Evolutionary conservation across 106 monocot genomes (phyloP), one percentile per base, ranked within the genome.

Genomic region (Agapanthus africanus): DNA sequence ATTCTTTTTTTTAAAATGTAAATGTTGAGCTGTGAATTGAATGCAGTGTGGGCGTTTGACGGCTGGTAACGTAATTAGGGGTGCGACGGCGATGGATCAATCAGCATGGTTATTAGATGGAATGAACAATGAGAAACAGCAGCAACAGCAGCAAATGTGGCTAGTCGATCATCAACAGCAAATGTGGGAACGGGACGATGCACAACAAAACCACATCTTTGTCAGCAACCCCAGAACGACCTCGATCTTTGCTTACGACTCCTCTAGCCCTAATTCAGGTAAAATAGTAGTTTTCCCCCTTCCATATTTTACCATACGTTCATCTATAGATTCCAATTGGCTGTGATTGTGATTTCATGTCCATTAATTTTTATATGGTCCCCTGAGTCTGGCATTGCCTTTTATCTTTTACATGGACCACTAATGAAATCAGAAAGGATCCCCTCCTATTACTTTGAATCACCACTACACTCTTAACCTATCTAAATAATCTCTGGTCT

Each of bases 191-290:
- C 69, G 76, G 56, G 72, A 78, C 31, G 65, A 25, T 54, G 56
- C 54, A 30, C 56, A 68, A 11, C 57, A 69, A 4, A 70, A 54
- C 34, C 75, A 73, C 63, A 65, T 78, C 69, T 71, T 81, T 62
- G 59, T 76, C 68, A 67, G 52, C 65, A 66, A 65, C 34, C 37
- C 54, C 31, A 54, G n/a, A 40, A 68, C 49, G 59, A 54, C 19
- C 54, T 65, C 67, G 31, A 66, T 79, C 49, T 79, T 85, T 75
- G 67, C 54, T 35, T 80, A 80, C 68, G 82, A 73, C 71, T 51
- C 79, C 51, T 65, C 65, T 1, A 65, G 19, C 27, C 57, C 74
- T 28, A 60, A 34, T 72, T 41, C 82, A 39, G 87, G 87, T 87
- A 81, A 59, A 37, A n/a, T n/a, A n/a, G n/a, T n/a, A n/a, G n/a